These are phyloP conservation scores for Malus sylvestris DNA, from an alignment of 306 rosid genomes.

Conservation along the genomic window DNA sequence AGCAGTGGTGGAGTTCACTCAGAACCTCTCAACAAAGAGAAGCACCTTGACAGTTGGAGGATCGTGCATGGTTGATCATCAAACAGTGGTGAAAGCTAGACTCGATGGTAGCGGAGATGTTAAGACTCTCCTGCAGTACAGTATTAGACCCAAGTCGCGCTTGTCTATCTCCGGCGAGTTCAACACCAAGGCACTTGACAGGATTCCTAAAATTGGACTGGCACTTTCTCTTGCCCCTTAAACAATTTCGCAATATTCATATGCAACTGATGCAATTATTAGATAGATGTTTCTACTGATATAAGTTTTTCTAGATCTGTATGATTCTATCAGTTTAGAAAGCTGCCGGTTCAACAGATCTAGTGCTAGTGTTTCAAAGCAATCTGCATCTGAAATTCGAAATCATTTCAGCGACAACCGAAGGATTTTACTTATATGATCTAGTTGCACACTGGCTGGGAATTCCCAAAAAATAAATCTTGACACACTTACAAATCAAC, in stretches of 20 bases:
- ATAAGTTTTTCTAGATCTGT: neutral
- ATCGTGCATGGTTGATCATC: neutral
- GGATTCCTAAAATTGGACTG: conserved; percentile 18
- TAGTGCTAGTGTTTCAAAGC: neutral
- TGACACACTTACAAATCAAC: neutral
- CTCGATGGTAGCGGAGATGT: conserved; percentile 11
- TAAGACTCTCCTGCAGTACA: neutral
- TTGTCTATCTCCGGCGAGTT: conserved; percentile 4
- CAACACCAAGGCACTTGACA: conserved; percentile 9
- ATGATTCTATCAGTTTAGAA: neutral
- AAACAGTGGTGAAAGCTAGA: conserved; percentile 9
- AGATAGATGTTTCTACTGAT: neutral
- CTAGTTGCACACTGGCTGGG: no score
- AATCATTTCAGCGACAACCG: neutral
- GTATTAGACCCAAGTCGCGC: conserved; percentile 6
- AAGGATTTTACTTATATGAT: neutral
- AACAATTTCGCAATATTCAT: conserved; percentile 27
- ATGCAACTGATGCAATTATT: conserved; percentile 10
- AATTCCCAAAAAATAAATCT: no score
- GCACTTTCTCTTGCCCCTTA: conserved; percentile 6
- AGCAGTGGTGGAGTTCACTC: conserved; percentile 9
- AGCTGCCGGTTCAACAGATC: no score
- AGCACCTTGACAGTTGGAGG: conserved; percentile 17
- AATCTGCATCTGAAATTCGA: neutral
- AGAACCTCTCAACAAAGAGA: conserved; percentile 9